phyloP scores from a whole-genome alignment of 2,329 filamentous ascomycete species.

The Hypoxylon sp. region DNA sequence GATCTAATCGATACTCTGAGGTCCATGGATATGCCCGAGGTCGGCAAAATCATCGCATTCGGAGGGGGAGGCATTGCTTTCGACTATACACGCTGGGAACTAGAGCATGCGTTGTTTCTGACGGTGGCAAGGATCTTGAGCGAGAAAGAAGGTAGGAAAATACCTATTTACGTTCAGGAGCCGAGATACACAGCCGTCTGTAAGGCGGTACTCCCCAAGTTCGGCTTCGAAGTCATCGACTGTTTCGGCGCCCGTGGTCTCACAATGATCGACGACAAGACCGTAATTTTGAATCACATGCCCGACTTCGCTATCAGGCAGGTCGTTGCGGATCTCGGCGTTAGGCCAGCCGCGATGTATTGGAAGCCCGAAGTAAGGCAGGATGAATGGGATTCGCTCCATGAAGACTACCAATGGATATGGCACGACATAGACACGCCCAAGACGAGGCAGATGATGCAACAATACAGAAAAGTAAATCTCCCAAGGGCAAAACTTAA shows the following conservation, averaged over 20 bases:
- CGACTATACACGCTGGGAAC: neutral
- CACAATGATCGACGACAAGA: slow-evolving; percentile 36
- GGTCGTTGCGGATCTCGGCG: slow-evolving; percentile 40
- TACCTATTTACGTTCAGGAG: slow-evolving; percentile 31
- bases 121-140: slow-evolving; percentile 17
- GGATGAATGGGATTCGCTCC: neutral
- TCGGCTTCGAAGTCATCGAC: slow-evolving; percentile 27
- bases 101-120: slow-evolving; percentile 19
- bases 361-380: slow-evolving; percentile 14
- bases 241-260: slow-evolving; percentile 43
- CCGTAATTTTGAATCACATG: slow-evolving; percentile 36
- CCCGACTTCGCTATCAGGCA: slow-evolving; percentile 27
- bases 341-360: slow-evolving; percentile 34
- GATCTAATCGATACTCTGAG: slow-evolving; percentile 2
- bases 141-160: slow-evolving; percentile 10
- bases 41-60: slow-evolving; percentile 43
- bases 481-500: neutral
- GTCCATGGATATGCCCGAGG: neutral
- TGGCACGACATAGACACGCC: slow-evolving; percentile 20
- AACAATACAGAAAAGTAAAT: slow-evolving; percentile 20
- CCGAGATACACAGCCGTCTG: slow-evolving; percentile 27
- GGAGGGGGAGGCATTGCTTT: slow-evolving; percentile 26
- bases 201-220: slow-evolving; percentile 16
- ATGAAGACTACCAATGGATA: neutral
- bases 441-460: slow-evolving; percentile 33